These are phyloP conservation scores for Amaranthus palmeri DNA, from an alignment of 148 eudicot species.

Conservation along the genomic window DNA sequence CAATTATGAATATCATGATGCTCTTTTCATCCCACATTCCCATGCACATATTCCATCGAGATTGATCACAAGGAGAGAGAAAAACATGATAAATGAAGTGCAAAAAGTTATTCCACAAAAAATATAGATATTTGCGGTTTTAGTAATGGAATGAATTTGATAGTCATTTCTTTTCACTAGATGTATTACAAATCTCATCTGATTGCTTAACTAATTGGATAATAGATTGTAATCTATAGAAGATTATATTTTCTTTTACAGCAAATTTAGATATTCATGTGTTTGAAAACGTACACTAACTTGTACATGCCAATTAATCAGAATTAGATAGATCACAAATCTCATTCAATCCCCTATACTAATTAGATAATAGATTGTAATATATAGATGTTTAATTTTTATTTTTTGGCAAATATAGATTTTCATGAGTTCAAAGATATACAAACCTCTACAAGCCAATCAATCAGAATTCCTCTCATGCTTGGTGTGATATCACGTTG, in stretches of 20 bases:
- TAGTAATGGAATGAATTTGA: too few relatives aligned
- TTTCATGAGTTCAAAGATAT: neutral
- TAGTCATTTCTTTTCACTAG: too few relatives aligned
- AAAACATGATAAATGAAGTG: too few relatives aligned
- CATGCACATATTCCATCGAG: too few relatives aligned
- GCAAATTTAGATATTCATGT: too few relatives aligned
- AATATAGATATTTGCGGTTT: too few relatives aligned
- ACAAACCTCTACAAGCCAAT: conserved; percentile 93
- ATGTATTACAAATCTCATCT: too few relatives aligned
- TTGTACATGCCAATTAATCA: too few relatives aligned
- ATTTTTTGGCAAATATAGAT: neutral
- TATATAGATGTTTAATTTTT: neutral
- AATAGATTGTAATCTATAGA: too few relatives aligned
- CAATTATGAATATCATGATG: neutral
- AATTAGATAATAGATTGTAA: neutral
- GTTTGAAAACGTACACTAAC: too few relatives aligned
- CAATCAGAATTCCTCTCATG: conserved; percentile 82
- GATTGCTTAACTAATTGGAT: too few relatives aligned
- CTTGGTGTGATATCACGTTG: conserved; percentile 61
- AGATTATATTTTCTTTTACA: too few relatives aligned
- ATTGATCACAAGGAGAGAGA: neutral
- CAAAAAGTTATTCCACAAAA: neutral
- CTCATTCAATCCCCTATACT: neutral
- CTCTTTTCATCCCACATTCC: neutral
- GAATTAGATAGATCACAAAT: neutral